These are phyloP conservation scores for Aspergillus luchuensis DNA, from an alignment of 2,329 filamentous ascomycete species.

Conservation along the genomic window DNA sequence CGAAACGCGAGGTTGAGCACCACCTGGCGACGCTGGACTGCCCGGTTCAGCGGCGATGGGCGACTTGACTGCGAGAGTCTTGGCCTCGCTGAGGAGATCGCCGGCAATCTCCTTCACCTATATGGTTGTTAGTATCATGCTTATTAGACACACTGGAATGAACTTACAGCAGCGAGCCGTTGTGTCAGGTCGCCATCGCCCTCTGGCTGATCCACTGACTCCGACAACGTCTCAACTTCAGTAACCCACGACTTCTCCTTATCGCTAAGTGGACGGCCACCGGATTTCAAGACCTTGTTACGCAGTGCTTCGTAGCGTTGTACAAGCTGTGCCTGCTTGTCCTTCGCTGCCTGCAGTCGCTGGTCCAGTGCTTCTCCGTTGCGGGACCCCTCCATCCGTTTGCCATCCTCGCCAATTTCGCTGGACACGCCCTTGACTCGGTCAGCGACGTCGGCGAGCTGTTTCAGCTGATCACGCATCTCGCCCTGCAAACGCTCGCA, in stretches of 20 bases:
- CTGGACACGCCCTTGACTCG: conserved; percentile 47
- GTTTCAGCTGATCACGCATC: conserved; percentile 50
- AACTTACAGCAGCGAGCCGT: conserved; percentile 45
- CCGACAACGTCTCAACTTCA: conserved; percentile 46
- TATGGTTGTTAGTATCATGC: conserved; percentile 17
- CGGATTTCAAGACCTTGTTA: conserved; percentile 45
- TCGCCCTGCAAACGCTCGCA: conserved; percentile 52
- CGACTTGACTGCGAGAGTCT: conserved; percentile 34
- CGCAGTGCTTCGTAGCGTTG: conserved; percentile 49
- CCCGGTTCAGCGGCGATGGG: conserved; percentile 30
- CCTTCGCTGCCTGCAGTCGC: conserved; percentile 44
- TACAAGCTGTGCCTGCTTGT: conserved; percentile 43
- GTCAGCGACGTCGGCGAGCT: conserved; percentile 49
- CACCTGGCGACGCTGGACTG: conserved; percentile 33
- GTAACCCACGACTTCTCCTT: conserved; percentile 50
- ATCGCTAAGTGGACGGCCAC: conserved; percentile 48
- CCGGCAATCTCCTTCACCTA: conserved; percentile 45
- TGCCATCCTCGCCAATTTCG: conserved; percentile 41
- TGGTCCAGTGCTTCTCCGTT: conserved; percentile 40
- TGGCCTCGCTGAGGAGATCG: conserved; percentile 41
- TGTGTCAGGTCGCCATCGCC: conserved; percentile 31
- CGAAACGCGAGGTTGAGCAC: conserved; percentile 39
- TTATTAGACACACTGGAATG: background rate
- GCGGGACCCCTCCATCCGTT: conserved; percentile 33
- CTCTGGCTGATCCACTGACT: conserved; percentile 34